These are phyloP conservation scores for Globisporangium middletonii DNA, from an alignment of 352 stramenopile genomes.

Conservation along the genomic window DNA sequence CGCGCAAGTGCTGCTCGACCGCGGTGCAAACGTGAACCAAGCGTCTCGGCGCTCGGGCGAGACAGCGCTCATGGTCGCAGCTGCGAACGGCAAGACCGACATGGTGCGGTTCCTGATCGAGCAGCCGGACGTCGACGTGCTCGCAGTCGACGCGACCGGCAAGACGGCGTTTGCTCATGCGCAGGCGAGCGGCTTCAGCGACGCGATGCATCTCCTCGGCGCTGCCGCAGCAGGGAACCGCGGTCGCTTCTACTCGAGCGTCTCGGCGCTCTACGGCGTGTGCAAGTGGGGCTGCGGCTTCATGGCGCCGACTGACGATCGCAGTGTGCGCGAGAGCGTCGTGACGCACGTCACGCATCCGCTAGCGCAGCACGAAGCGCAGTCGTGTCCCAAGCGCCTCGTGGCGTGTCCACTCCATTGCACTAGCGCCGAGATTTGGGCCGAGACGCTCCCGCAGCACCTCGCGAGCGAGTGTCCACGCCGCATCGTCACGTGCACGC, in stretches of 20 bases:
- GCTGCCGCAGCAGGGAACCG: constrained; percentile 40
- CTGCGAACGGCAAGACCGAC: constrained; percentile 31
- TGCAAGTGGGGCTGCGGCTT: constrained; percentile 69
- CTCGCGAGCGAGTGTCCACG: constrained; percentile 24
- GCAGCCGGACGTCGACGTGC: constrained; percentile 29
- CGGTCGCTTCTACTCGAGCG: constrained; percentile 24
- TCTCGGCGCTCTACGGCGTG: constrained; percentile 38
- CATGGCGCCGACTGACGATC: constrained; percentile 26
- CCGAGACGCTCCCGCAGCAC: constrained; percentile 37
- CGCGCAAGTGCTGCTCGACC: constrained; percentile 44
- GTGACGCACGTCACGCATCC: constrained; percentile 30
- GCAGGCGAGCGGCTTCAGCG: constrained; percentile 17
- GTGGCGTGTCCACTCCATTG: constrained; percentile 35
- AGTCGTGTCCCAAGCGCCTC: constrained; percentile 41
- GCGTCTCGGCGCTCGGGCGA: constrained; percentile 17
- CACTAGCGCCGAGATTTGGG: constrained; percentile 30
- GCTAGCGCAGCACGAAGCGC: constrained; percentile 36
- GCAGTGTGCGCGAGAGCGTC: constrained; percentile 18
- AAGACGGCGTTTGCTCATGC: constrained; percentile 49
- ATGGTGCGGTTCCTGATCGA: constrained; percentile 57
- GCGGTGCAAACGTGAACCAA: constrained; percentile 47
- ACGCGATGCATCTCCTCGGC: constrained; percentile 28
- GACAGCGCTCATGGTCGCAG: constrained; percentile 61
- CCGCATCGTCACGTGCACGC: constrained; percentile 34
- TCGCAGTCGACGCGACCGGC: constrained; percentile 19